Evolutionary conservation across 2,329 filamentous ascomycete species (phyloP).

Genomic region (Paramyrothecium roridum): DNA sequence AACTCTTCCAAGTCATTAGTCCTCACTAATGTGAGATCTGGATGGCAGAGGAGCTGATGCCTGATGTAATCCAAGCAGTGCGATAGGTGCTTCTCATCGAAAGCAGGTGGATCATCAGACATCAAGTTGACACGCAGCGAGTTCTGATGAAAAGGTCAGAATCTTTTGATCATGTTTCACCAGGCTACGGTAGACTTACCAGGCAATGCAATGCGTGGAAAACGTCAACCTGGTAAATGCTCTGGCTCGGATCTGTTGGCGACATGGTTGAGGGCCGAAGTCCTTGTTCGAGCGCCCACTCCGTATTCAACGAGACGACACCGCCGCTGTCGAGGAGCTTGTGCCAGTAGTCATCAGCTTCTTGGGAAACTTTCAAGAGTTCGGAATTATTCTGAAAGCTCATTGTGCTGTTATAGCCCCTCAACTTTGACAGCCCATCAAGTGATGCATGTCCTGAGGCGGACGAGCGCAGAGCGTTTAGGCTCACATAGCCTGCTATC

Average conservation of each 20-base stretch:
- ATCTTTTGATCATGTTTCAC: no score
- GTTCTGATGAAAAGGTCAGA: constrained; percentile 3
- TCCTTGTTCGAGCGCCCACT: constrained; percentile 7
- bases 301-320: constrained; percentile 8
- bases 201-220: constrained; percentile 11
- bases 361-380: background rate
- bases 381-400: background rate
- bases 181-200: constrained; percentile 3
- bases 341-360: constrained; percentile 4
- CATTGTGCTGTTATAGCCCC: background rate
- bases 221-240: constrained; percentile 10
- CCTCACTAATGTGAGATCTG: constrained; percentile 7
- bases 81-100: constrained; percentile 10
- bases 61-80: constrained; percentile 12
- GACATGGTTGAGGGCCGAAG: constrained; percentile 7
- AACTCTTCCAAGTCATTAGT: constrained; percentile 10
- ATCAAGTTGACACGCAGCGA: constrained; percentile 10
- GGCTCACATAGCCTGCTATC: no score
- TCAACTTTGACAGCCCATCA: background rate
- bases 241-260: constrained; percentile 8
- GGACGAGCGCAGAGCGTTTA: no score
- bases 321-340: constrained; percentile 6
- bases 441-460: background rate
- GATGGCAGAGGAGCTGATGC: constrained; percentile 9
- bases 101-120: constrained; percentile 3